phyloP scores from a whole-genome alignment of 345 rosid genomes.

The Laguncularia racemosa region DNA sequence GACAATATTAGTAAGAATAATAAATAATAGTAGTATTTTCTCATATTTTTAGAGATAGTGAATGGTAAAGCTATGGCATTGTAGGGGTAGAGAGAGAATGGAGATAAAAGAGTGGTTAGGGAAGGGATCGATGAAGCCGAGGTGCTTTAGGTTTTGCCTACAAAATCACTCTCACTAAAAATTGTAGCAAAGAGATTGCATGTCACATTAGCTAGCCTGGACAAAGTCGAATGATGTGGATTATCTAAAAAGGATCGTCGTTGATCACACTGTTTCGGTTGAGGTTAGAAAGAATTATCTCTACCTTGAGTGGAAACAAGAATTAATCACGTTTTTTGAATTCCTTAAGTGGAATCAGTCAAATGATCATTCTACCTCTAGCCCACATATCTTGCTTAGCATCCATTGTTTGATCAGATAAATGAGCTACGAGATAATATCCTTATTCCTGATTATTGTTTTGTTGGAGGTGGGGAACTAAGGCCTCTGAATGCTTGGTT shows the following conservation, averaged over 20 bases:
- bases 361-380: slow-evolving; percentile 28
- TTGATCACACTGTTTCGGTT: slow-evolving; percentile 86
- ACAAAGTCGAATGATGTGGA: slow-evolving; percentile 80
- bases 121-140: slow-evolving; percentile 47
- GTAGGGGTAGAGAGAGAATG: slow-evolving; percentile 2
- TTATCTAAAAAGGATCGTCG: slow-evolving; percentile 68
- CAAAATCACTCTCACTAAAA: slow-evolving; percentile 48
- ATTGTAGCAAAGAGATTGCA: slow-evolving; percentile 76
- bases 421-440: slow-evolving; percentile 75
- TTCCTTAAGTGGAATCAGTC: slow-evolving; percentile 76
- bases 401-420: slow-evolving; percentile 95
- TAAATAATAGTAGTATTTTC: no score
- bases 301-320: slow-evolving; percentile 94
- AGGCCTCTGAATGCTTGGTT: slow-evolving; percentile 93
- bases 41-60: no score
- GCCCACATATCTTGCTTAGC: slow-evolving; percentile 93
- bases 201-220: slow-evolving; percentile 95
- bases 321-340: slow-evolving; percentile 82
- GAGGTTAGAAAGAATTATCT: slow-evolving; percentile 98
- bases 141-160: slow-evolving; percentile 59
- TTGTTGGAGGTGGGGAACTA: slow-evolving; percentile 87
- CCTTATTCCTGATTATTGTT: slow-evolving; percentile 90
- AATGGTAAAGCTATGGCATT: slow-evolving; percentile 20
- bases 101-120: slow-evolving; percentile 22
- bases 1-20: no score